phyloP scores from a whole-genome alignment of 345 rosid species.

The Boechera stricta region DNA sequence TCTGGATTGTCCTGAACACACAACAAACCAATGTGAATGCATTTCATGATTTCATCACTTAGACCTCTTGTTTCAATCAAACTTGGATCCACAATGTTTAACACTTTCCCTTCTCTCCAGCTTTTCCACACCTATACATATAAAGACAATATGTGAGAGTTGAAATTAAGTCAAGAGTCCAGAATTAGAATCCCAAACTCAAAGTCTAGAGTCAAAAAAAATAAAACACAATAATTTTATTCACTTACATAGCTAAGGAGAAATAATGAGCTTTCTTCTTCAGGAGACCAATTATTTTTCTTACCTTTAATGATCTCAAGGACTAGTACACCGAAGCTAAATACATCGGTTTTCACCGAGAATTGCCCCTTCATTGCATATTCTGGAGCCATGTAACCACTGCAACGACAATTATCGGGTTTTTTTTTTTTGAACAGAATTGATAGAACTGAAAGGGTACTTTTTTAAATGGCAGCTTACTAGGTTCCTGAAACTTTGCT shows the following conservation, averaged over 20 bases:
- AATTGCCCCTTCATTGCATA: constrained; percentile 7
- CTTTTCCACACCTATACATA: constrained; percentile 30
- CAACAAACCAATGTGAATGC: constrained; percentile 35
- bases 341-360: constrained; percentile 30
- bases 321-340: constrained; percentile 31
- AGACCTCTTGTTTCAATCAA: constrained; percentile 22
- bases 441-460: neutral
- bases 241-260: constrained; percentile 39
- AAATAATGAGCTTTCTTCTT: constrained; percentile 18
- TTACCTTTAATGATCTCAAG: constrained; percentile 34
- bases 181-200: neutral
- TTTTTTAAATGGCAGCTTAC: constrained; percentile 27
- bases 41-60: constrained; percentile 31
- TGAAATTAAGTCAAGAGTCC: neutral
- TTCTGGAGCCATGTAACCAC: constrained; percentile 38
- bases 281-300: constrained; percentile 36
- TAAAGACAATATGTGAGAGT: neutral
- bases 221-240: neutral
- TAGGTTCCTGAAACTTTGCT: constrained; percentile 53
- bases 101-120: constrained; percentile 26
- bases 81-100: constrained; percentile 30
- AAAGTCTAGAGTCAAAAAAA: neutral
- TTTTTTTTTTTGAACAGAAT: neutral
- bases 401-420: neutral
- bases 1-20: constrained; percentile 36